Percentiles rank a stretch among this genome's conserved stretches.
These are phyloP conservation scores for Sclerospora graminicola DNA, from an alignment of 352 stramenopile species.

Conservation along the genomic window DNA sequence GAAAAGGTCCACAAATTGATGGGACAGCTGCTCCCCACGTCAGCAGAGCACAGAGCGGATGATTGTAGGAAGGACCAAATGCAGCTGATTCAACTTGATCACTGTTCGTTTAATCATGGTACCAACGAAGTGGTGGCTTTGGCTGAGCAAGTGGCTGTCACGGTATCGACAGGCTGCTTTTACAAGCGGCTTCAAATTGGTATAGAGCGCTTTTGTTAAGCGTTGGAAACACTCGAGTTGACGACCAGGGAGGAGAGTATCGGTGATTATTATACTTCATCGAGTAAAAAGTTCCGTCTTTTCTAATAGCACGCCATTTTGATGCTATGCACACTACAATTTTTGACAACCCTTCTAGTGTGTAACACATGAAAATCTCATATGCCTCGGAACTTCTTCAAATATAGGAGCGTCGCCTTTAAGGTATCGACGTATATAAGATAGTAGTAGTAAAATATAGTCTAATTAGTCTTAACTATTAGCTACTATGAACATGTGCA, in stretches of 20 bases:
- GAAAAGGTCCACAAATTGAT: slow-evolving; percentile 59
- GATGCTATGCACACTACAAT: no score
- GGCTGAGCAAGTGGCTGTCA: slow-evolving; percentile 46
- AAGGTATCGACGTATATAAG: no score
- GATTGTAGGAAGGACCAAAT: slow-evolving; percentile 34
- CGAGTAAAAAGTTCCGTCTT: no score
- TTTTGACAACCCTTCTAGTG: no score
- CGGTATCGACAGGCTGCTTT: slow-evolving; percentile 43
- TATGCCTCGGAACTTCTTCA: no score
- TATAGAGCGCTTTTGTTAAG: slow-evolving; percentile 59
- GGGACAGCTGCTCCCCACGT: slow-evolving; percentile 32
- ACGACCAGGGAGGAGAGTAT: slow-evolving; percentile 25
- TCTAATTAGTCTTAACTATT: no score
- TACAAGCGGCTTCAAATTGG: slow-evolving; percentile 81
- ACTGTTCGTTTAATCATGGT: slow-evolving; percentile 55
- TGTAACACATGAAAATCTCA: no score
- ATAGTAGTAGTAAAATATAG: no score
- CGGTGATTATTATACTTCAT: slow-evolving; percentile 30
- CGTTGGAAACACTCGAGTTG: slow-evolving; percentile 51
- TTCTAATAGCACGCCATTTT: no score
- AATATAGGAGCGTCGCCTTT: no score
- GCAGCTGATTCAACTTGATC: slow-evolving; percentile 54
- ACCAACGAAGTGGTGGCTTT: slow-evolving; percentile 55
- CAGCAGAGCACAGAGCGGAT: slow-evolving; percentile 10
- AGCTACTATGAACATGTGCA: no score